Base-by-base conservation (phyloP, 345 rosid species). In the Hirschfeldia incana region DNA sequence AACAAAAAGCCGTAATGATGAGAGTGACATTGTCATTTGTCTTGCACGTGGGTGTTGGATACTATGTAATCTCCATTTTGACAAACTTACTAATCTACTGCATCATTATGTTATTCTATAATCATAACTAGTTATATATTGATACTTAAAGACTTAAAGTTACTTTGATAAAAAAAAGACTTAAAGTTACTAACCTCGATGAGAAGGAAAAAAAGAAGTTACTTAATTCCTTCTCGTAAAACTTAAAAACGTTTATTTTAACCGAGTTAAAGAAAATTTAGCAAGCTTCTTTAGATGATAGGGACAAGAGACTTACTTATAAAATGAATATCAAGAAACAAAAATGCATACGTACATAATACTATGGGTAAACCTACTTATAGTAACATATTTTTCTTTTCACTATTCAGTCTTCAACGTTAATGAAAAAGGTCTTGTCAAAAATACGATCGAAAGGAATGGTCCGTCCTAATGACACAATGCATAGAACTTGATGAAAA, bases 31-130 rank as follows among this genome's bases (percentile, higher is more conserved):
- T 51, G 71, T 69, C 83, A 69, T 69, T 67, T 69, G 71, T 67
- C 67, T 62, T 80, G 83, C 83, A 80, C 83, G 83, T 80, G 79
- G 76, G 83, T 65, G 71, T 74, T 69, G 76, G 83, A 63, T 80
- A 74, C 75, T 63, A 67, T 74, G 83, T 79, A 80, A 17, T 68
- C 71, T 37, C 67, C 76, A 55, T 80, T 79, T 80, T 69, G 57
- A 42, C 78, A 37, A 59, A 59, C 64, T 59, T 59, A 59, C 26
- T 26, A 59, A 59, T 21, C 63, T 59, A 67, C 16, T 28, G 60
- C 77, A 68, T 78, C 82, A 67, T 73, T 73, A 51, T 59, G 77
- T 32, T 69, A 60, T 26, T 55, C 65, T 66, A n/a, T 55, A 65
- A 70, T 70, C 69, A 70, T 27, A 8, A 69, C 36, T 69, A 33